Evolutionary conservation across 495 filamentous ascomycete species (phyloP).

Genomic region (Hyaloscypha variabilis): DNA sequence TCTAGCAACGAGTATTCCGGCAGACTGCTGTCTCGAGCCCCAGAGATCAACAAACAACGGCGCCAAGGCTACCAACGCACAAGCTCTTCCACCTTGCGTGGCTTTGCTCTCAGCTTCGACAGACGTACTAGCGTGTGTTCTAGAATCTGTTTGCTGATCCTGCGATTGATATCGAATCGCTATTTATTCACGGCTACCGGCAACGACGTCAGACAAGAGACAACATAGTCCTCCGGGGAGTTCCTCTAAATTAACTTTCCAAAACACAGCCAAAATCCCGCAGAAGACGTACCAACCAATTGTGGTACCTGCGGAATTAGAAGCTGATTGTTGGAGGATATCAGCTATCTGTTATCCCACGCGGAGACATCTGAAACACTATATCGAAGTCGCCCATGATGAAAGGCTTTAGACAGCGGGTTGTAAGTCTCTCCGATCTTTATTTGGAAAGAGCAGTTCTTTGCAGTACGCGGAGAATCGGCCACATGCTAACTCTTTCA

Average conservation of each 20-base stretch:
- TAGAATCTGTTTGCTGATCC: background rate
- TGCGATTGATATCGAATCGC: background rate
- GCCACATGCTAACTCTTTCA: slow-evolving; percentile 35
- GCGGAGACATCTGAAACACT: slow-evolving; percentile 18
- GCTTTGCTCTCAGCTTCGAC: background rate
- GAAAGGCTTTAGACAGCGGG: slow-evolving; percentile 98
- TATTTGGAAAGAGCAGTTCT: background rate
- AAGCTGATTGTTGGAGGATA: background rate
- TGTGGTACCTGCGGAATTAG: background rate
- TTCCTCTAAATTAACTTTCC: background rate
- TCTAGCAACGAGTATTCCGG: background rate
- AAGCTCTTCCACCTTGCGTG: background rate
- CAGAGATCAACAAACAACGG: background rate
- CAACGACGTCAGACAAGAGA: background rate
- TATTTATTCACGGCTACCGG: background rate
- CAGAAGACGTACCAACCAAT: background rate
- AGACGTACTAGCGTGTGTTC: background rate
- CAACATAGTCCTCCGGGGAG: background rate
- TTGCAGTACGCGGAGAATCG: slow-evolving; percentile 5
- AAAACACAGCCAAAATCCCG: background rate
- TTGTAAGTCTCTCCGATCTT: slow-evolving; percentile 65
- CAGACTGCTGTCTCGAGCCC: background rate
- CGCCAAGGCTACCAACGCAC: background rate
- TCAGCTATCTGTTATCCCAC: background rate
- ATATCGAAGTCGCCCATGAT: slow-evolving; percentile 58